These are phyloP conservation scores for Sordariomycetes sp. DNA, from an alignment of 2,329 filamentous ascomycete species.

Conservation along the genomic window DNA sequence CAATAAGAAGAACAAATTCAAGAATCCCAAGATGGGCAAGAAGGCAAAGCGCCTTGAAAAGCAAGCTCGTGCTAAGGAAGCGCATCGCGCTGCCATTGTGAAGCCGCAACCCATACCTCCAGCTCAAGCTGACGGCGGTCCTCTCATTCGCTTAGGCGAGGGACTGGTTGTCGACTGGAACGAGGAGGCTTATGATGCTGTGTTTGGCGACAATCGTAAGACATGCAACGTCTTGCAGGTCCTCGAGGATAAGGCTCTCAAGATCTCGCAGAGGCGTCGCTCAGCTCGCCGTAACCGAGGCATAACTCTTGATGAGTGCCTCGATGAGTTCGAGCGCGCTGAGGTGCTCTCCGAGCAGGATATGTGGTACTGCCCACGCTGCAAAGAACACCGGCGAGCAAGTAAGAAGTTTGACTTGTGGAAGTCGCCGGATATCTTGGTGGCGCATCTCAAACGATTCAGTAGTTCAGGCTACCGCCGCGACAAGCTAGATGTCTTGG, in stretches of 20 bases:
- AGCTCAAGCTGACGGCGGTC: conserved; percentile 38
- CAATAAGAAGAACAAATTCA: conserved; percentile 34
- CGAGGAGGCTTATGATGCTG: conserved; percentile 55
- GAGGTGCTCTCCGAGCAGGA: conserved; percentile 93
- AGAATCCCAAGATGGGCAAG: conserved; percentile 35
- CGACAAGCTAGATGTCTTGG: conserved; percentile 84
- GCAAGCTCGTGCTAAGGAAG: conserved; percentile 26
- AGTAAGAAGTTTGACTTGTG: conserved; percentile 96
- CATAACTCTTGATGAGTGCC: conserved; percentile 78
- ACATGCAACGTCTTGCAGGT: conserved; percentile 46
- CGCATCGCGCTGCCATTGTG: conserved; percentile 18
- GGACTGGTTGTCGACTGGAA: conserved; percentile 84
- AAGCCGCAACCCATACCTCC: conserved; percentile 25
- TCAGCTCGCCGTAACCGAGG: conserved; percentile 49
- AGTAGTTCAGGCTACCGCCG: conserved; percentile 73
- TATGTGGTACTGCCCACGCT: conserved; percentile 94
- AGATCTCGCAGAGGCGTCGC: conserved; percentile 53
- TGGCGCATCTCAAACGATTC: conserved; percentile 93
- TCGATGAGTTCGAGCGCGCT: conserved; percentile 89
- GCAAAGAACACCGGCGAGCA: conserved; percentile 86
- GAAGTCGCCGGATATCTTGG: conserved; percentile 91
- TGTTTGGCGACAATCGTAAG: conserved; percentile 51
- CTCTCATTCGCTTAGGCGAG: conserved; percentile 72
- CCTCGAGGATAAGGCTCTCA: conserved; percentile 55
- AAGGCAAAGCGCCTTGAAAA: conserved; percentile 37